Evolutionary conservation across 2,329 filamentous ascomycete species (phyloP), one percentile per base, ranked within the genome.

Genomic region (Neonectria punicea): DNA sequence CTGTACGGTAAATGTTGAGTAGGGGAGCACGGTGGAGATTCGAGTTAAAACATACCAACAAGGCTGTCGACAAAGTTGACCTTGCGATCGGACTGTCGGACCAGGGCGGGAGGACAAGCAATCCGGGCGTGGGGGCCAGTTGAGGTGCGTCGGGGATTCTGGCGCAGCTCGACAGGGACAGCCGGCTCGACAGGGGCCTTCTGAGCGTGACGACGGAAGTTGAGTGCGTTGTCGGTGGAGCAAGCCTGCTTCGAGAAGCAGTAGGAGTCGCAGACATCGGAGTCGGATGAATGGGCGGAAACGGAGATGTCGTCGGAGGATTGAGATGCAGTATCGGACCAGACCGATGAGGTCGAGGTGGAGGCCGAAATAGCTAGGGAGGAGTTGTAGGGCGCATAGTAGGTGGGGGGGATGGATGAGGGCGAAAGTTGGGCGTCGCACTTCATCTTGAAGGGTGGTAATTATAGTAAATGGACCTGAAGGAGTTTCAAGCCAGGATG

Each of bases 1-100:
- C 95, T 98, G 86, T 59, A 68, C 66, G 53, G 54, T 46, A 30
- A 74, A 71, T 68, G 78, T 80, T 81, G 76, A 80, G 78, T 67
- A 74, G 53, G 65, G 49, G 68, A 58, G 70, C 66, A 66, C 46
- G n/a, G 41, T 43, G 20, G 30, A 56, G 47, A 56, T 65, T 62
- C 70, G 70, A 69, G 72, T 70, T 68, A 77, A 73, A 79, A 86
- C 95, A 93, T 93, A 98, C 95, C 95, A 84, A 98, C 94, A 80
- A 98, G 93, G 80, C 91, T 96, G 81, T 98, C 94, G 81, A 98
- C 95, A 78, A 98, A 98, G 81, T 92, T 94, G 78, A 93, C 88
- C 85, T 97, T 97, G 78, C 94, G 92, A 82, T 98, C 94, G 76
- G 90, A 89, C 84, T 98, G 94, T 75, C 94, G 91, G 69, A 94